Conservation (phyloP, 139 green algal species). For the Chlorella vulgaris region DNA sequence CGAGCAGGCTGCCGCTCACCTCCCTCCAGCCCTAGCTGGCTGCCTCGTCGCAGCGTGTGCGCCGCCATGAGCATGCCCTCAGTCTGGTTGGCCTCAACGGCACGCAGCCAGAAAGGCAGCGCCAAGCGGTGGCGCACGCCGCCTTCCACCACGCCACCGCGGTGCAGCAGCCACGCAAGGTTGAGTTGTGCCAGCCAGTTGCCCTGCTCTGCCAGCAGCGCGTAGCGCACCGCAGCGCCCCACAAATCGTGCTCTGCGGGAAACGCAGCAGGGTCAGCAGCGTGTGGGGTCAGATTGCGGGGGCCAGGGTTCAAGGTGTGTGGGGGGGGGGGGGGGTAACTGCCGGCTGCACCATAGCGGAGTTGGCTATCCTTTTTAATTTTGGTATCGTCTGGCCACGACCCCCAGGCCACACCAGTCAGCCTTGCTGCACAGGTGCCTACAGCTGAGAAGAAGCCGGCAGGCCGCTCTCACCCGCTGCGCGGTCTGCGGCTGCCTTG, state of each 20-base stretch:
- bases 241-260: conserved; percentile 39
- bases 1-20: background rate
- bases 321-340: too few species aligned
- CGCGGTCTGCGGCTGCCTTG: conserved; percentile 8
- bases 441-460: too few species aligned
- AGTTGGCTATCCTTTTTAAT: too few species aligned
- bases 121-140: background rate
- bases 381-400: too few species aligned
- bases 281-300: too few species aligned
- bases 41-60: background rate
- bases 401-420: too few species aligned
- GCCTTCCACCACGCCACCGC: background rate
- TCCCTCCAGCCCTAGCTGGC: background rate
- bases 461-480: conserved; percentile 7
- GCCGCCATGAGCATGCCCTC: conserved; percentile 27
- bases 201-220: conserved; percentile 61
- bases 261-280: background rate
- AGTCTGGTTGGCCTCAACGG: background rate
- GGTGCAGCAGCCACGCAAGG: conserved; percentile 56
- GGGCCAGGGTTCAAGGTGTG: too few species aligned
- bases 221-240: conserved; percentile 46
- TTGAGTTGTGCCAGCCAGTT: conserved; percentile 43
- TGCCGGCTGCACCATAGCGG: too few species aligned
- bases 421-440: too few species aligned
- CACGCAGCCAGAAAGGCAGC: conserved; percentile 8